Base-by-base conservation (phyloP, 2,329 filamentous ascomycete genomes). In the Tympanopsis confertula region DNA sequence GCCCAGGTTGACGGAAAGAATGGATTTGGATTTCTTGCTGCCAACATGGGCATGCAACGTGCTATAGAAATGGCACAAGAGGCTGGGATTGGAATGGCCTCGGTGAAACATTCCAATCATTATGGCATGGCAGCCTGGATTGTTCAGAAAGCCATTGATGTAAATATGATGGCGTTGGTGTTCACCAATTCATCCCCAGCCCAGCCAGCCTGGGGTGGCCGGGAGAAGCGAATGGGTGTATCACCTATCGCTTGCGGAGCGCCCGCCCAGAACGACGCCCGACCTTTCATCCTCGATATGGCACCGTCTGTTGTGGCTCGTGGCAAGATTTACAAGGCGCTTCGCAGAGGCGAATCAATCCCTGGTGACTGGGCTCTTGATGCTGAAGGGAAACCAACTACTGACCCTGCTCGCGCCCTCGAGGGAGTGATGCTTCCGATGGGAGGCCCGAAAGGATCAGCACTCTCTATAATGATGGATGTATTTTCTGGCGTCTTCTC, bases 41-140 rank as follows among this genome's bases (percentile, higher is more conserved):
- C 82, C 1, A 66, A 76, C 35, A 49, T 58, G 39, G 83, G 71
- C 19, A 88, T 89, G 77, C 53, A 56, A 1, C 66, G 68, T 0
- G 83, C 83, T 1, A 74, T 87, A 35, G 65, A 71, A 7, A 78
- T 82, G 58, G 83, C 83, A 0, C 57, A 63, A 18, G 53, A 59
- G 2, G 76, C 68, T 48, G 83, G 83, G 12, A 83, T 89, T 44
- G 85, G 84, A 19, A 78, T 91, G 71, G 80, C 81, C 0, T 75
- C 71, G 41, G 66, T 89, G 50, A 82, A 78, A 54, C 79, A 82
- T 56, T 83, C 78, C 28, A 89, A 89, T 48, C 83, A 89, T 55
- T 88, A 84, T 48, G 85, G 85, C 38, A 91, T 91, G 84, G 71
- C 71, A 3, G 84, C 85, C 0, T 89, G 83, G 81, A 52, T 87